Base-by-base conservation (phyloP, 495 filamentous ascomycete genomes). In the Hypoxylon fuscum region DNA sequence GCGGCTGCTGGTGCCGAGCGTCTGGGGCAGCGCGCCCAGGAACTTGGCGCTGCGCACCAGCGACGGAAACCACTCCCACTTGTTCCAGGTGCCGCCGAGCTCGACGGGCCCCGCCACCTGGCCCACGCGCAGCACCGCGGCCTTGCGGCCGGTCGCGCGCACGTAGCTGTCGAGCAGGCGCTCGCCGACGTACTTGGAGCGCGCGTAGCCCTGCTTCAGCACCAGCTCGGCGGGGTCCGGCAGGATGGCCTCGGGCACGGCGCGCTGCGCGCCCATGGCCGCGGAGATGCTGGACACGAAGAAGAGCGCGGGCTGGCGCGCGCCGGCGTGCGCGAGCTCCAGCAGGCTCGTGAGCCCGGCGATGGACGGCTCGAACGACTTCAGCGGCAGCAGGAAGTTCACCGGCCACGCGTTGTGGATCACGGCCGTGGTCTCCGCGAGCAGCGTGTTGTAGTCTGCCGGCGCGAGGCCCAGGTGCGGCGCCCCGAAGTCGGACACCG, bases 401-500 rank as follows among this genome's bases (percentile, higher is more conserved):
- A 77, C 73, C 1, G 73, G 73, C 67, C 73, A 77, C 3, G 72
- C 69, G 52, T 70, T 71, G 52, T 75, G 75, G 18, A 78, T 68
- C 10, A 77, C 54, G 4, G 42, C 42, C 11, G 62, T 69, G 3
- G 62, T 22, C 51, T 64, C 44, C 5, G 25, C 21, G 14, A 23
- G 35, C 6, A 59, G 65, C 10, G 4, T 37, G 15, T 21, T 51
- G 59, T 75, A 73, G 5, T 66, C 49, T 0, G 55, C 21, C 8
- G 51, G 25, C 8, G 32, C n/a, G 5, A 76, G 47, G 5, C 69
- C 73, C 9, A 76, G 63, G 11, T 56, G 37, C 10, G 63, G 46
- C 23, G 68, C 46, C 4, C 59, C 46, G 22, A 76, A 57, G 53
- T 74, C 53, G 10, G 47, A 25, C 3, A 42, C 62, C 2, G 56